Evolutionary conservation across 306 rosid genomes (phyloP), one percentile per base, ranked within the genome.

Genomic region (Vigna radiata): DNA sequence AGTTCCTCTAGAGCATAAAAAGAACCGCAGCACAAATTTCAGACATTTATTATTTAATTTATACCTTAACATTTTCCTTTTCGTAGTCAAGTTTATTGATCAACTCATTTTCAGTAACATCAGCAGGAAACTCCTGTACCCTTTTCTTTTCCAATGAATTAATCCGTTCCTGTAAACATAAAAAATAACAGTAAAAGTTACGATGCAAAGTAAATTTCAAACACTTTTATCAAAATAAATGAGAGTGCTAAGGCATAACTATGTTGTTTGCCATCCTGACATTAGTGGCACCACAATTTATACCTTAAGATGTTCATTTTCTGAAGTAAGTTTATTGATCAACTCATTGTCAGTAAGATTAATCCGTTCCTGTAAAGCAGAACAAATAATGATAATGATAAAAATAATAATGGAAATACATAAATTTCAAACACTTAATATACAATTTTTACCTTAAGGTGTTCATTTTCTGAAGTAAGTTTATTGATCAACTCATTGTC

Each of bases 281-380:
- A 6, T 7, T 21, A 36, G 1, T 36, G 41, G 41, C 9, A 36
- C 41, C 8, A 36, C 41, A 36, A 72, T 52, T 59, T 60, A 27
- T 77, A 90, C 96, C 96, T 90, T 87, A 72, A 89, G 92, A 72
- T 83, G 83, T 70, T 87, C 91, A 79, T 90, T 92, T 86, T 90
- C 96, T 62, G 92, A 55, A 19, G 82, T 60, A 76, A 92, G 87
- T 55, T 83, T 83, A 67, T 23, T 79, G 79, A 88, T 47, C 72
- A 82, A 25, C 69, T 85, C 95, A 75, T 79, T 83, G 77, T 90
- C 93, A 65, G 81, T 67, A 73, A 77, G 33, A 64, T 15, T 65
- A 63, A 82, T 75, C 49, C 10, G 36, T 9, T 77, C 79, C 85
- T 77, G 50, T 33, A 77, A 77, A 64, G 64, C 49, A 64, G 60